Percentiles rank a stretch among this genome's conserved stretches.
phyloP scores from a whole-genome alignment of 768 basidiomycete species.

The Tulasnella sp. region DNA sequence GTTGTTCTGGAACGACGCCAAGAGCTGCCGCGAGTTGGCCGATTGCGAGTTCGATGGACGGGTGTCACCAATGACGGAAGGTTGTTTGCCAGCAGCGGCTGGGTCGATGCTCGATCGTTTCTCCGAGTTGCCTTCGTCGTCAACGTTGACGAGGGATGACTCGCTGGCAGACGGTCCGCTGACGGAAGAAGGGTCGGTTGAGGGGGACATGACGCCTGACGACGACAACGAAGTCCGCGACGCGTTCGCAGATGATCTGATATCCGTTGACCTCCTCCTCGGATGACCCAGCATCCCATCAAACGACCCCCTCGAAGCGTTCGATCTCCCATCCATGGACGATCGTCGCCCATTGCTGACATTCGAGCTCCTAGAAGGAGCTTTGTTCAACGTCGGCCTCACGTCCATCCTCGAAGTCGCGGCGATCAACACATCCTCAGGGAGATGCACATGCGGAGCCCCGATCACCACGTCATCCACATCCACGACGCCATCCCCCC shows the following conservation, averaged over 20 bases:
- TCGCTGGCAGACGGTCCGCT: not conserved
- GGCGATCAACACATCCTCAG: conserved; percentile 20
- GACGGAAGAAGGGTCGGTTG: not conserved
- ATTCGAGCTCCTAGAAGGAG: not conserved
- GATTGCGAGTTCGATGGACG: conserved; percentile 24
- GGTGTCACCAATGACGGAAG: conserved; percentile 16
- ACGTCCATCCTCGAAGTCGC: not conserved
- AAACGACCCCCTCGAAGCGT: not conserved
- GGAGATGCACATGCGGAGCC: conserved; percentile 28
- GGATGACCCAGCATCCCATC: not conserved
- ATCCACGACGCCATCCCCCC: conserved; percentile 7
- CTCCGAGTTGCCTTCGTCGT: conserved; percentile 17
- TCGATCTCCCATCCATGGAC: not conserved
- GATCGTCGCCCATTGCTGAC: not conserved
- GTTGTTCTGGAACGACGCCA: conserved; percentile 25
- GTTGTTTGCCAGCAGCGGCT: too few species aligned
- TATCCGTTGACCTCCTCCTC: not conserved
- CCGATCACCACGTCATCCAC: conserved; percentile 25
- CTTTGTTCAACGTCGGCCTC: not conserved
- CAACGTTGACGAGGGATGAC: conserved; percentile 2
- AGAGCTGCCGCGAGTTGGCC: conserved; percentile 20
- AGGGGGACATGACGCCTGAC: not conserved
- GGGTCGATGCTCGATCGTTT: not conserved
- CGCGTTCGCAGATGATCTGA: not conserved
- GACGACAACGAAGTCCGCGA: conserved; percentile 6